phyloP scores from a whole-genome alignment of 768 basidiomycete genomes.

The Leccinellum rugosiceps region DNA sequence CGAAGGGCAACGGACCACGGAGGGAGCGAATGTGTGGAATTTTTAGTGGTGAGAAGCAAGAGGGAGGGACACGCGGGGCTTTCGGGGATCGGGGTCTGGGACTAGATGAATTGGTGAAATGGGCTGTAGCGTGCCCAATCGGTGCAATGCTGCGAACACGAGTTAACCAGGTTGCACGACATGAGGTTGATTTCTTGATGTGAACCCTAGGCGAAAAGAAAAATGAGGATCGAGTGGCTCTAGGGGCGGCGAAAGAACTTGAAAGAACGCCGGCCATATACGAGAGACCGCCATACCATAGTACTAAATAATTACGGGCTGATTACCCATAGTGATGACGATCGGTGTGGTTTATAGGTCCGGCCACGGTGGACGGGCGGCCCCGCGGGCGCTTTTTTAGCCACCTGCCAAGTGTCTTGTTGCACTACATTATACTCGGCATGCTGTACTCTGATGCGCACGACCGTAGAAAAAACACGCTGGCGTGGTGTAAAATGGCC shows the following conservation, averaged over 20 bases:
- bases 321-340: constrained; percentile 1
- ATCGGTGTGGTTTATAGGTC: background rate
- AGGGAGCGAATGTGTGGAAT: constrained; percentile 25
- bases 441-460: constrained; percentile 8
- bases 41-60: constrained; percentile 27
- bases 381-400: constrained; percentile 7
- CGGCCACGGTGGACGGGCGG: background rate
- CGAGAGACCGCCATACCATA: constrained; percentile 15
- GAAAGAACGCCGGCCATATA: constrained; percentile 18
- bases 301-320: constrained; percentile 6
- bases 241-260: constrained; percentile 27
- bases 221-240: constrained; percentile 38
- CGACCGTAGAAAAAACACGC: background rate
- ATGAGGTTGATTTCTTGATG: constrained; percentile 36
- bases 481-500: constrained; percentile 5
- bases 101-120: constrained; percentile 26
- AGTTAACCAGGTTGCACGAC: constrained; percentile 36
- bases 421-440: constrained; percentile 3
- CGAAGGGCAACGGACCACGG: constrained; percentile 14
- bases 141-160: constrained; percentile 33
- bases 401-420: constrained; percentile 14
- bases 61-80: constrained; percentile 19
- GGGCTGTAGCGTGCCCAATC: constrained; percentile 26
- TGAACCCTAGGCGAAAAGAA: constrained; percentile 25
- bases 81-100: constrained; percentile 24